Evolutionary conservation across 805 yeast genomes (phyloP).

Genomic region (Candida orba): DNA sequence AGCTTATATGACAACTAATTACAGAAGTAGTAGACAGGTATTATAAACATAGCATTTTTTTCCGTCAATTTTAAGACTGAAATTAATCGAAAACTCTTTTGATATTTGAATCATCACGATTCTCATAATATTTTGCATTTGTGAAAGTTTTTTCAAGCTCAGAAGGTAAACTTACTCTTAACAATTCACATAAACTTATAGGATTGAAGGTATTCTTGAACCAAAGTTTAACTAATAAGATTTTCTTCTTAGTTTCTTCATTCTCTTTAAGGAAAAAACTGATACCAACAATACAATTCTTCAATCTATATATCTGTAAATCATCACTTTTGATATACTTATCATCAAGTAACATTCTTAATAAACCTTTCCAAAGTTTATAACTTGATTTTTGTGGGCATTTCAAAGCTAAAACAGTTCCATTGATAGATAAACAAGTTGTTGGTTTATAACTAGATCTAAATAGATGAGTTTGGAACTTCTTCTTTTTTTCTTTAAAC

Average conservation of each 20-base stretch:
- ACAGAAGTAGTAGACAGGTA: no score
- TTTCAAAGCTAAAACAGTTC: background rate
- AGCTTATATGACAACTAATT: background rate
- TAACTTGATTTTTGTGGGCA: background rate
- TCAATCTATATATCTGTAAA: conserved; percentile 1
- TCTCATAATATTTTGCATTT: conserved; percentile 1
- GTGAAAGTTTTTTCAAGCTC: background rate
- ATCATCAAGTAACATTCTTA: conserved; percentile 6
- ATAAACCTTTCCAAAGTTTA: background rate
- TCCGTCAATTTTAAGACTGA: no score
- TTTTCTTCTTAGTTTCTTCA: background rate
- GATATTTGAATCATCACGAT: background rate
- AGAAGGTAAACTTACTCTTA: background rate
- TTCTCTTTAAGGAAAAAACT: conserved; percentile 1
- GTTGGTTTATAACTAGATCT: conserved; percentile 2
- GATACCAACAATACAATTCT: conserved; percentile 4
- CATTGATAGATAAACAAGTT: background rate
- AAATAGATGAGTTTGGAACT: conserved; percentile 5
- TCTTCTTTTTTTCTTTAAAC: background rate
- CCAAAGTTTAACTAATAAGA: conserved; percentile 1
- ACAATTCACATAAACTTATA: background rate
- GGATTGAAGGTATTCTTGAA: background rate
- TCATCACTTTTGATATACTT: conserved; percentile 4
- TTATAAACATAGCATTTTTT: no score
- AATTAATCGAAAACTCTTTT: background rate